Percentiles rank a stretch among this genome's conserved stretches.
Conservation (phyloP, 306 rosid genomes). For the Cyamopsis tetragonoloba region DNA sequence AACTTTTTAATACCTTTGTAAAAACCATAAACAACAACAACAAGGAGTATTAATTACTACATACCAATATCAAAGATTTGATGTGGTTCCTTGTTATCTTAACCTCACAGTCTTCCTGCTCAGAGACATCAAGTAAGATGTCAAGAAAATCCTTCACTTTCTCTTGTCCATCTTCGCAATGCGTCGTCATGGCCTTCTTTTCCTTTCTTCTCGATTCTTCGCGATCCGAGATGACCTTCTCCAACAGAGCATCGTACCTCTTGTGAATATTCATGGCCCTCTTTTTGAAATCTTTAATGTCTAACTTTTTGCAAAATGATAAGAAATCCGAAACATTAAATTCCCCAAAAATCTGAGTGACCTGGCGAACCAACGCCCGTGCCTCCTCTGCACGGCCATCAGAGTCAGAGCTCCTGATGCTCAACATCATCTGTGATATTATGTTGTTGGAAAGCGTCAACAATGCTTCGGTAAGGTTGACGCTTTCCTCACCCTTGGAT, state of each 20-base stretch:
- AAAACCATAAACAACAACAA: too few species aligned
- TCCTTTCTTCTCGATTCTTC: constrained; percentile 26
- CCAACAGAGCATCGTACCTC: constrained; percentile 44
- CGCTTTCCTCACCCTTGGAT: not conserved
- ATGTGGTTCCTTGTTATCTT: constrained; percentile 35
- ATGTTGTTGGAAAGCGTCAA: constrained; percentile 38
- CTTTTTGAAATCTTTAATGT: constrained; percentile 33
- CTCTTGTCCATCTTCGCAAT: constrained; percentile 1
- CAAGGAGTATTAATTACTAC: too few species aligned
- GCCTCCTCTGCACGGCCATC: constrained; percentile 32
- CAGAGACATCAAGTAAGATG: constrained; percentile 32
- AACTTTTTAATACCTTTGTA: too few species aligned
- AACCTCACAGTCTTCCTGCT: constrained; percentile 26
- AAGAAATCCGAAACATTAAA: constrained; percentile 1
- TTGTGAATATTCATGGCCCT: constrained; percentile 31
- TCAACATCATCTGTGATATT: constrained; percentile 42
- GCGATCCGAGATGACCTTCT: constrained; percentile 36
- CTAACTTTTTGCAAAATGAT: constrained; percentile 16
- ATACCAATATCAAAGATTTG: constrained; percentile 43
- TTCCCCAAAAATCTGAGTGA: not conserved
- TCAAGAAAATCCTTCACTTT: constrained; percentile 42
- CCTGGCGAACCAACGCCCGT: constrained; percentile 30
- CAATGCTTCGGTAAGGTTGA: constrained; percentile 34
- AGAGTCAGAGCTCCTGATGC: constrained; percentile 33
- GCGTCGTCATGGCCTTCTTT: not conserved